Evolutionary conservation across 352 stramenopile species (phyloP).

Genomic region (Globisporangium yorkense): DNA sequence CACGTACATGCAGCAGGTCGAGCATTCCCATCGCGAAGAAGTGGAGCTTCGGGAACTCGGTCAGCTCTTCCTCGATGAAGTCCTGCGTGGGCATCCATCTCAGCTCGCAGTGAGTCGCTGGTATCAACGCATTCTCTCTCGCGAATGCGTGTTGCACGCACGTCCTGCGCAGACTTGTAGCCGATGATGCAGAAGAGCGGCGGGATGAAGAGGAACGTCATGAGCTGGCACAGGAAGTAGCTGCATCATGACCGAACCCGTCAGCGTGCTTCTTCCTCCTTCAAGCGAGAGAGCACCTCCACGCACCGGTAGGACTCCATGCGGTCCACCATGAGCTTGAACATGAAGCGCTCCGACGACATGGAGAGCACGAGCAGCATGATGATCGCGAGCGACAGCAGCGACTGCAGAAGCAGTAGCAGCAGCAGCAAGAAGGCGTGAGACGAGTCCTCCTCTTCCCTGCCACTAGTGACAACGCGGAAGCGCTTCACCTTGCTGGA

Average conservation of each 20-base stretch:
- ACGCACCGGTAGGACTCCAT: slow-evolving; percentile 85
- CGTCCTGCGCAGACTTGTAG: slow-evolving; percentile 75
- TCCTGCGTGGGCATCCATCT: slow-evolving; percentile 31
- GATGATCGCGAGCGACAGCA: slow-evolving; percentile 71
- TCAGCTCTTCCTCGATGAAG: slow-evolving; percentile 79
- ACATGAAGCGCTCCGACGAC: slow-evolving; percentile 79
- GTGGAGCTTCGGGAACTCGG: slow-evolving; percentile 82
- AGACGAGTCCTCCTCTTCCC: not conserved
- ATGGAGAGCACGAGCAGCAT: slow-evolving; percentile 71
- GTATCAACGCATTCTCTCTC: not conserved
- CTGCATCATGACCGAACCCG: slow-evolving; percentile 15
- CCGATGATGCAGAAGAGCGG: slow-evolving; percentile 84
- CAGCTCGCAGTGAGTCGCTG: not conserved
- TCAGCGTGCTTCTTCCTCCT: not conserved
- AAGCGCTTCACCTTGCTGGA: slow-evolving; percentile 58
- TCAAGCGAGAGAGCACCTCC: not conserved
- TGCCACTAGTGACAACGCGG: not conserved
- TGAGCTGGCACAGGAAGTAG: slow-evolving; percentile 85
- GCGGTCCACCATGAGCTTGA: slow-evolving; percentile 86
- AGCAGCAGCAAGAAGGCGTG: not conserved
- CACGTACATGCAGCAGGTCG: slow-evolving; percentile 70
- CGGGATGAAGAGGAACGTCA: slow-evolving; percentile 87
- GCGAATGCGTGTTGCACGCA: slow-evolving; percentile 12
- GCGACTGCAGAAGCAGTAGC: slow-evolving; percentile 30
- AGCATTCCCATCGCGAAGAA: slow-evolving; percentile 86